phyloP scores from a whole-genome alignment of 1,284 basidiomycete species.

The Amylostereum chailletii region DNA sequence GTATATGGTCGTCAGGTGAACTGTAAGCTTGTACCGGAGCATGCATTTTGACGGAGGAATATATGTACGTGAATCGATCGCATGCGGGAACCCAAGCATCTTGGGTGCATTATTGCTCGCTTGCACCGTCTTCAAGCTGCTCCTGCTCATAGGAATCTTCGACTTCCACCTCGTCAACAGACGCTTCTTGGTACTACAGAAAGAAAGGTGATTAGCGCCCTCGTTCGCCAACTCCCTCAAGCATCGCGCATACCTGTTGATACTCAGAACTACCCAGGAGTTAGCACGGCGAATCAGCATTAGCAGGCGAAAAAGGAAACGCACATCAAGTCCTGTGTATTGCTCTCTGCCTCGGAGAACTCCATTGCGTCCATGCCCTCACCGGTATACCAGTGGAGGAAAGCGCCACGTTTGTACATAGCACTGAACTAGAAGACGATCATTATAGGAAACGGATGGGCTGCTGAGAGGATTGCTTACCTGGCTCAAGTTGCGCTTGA shows the following conservation, averaged over 20 bases:
- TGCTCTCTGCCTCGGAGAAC: conserved; percentile 86
- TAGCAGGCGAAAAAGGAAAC: conserved; percentile 19
- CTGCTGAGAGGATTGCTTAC: conserved; percentile 24
- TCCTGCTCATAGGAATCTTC: conserved; percentile 14
- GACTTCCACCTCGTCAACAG: conserved; percentile 27
- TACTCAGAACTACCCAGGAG: conserved; percentile 49
- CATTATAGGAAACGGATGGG: not conserved
- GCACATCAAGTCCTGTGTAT: conserved; percentile 74
- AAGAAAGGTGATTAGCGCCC: not conserved
- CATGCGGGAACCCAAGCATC: too few species aligned
- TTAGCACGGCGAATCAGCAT: conserved; percentile 2
- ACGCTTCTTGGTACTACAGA: conserved; percentile 58
- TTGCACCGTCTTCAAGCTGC: not conserved
- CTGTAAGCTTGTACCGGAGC: too few species aligned
- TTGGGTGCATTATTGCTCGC: not conserved
- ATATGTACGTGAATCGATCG: too few species aligned
- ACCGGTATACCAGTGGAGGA: conserved; percentile 87
- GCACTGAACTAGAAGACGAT: conserved; percentile 46
- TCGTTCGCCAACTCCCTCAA: not conserved
- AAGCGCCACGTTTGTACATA: conserved; percentile 82
- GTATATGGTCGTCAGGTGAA: too few species aligned
- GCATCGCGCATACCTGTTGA: conserved; percentile 42
- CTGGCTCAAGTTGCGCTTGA: conserved; percentile 70
- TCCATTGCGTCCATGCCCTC: conserved; percentile 93
- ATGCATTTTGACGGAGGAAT: too few species aligned